Evolutionary conservation across 176 grass and related monocot species (phyloP).

Genomic region (Canna indica): DNA sequence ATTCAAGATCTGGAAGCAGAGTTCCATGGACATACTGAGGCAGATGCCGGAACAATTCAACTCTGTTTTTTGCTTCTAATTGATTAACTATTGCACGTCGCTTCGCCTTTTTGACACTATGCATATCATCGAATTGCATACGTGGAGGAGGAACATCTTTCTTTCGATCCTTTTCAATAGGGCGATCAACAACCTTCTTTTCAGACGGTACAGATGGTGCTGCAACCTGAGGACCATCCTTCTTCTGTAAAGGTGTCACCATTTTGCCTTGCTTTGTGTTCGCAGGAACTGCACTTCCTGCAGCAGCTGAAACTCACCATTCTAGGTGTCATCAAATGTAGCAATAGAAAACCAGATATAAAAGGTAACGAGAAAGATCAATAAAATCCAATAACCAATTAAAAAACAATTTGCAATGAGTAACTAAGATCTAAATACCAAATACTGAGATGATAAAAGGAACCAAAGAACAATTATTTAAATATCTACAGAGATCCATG

Average conservation of each 20-base stretch:
- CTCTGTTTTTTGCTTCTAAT: conserved; percentile 52
- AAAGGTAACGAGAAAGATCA: too few species aligned
- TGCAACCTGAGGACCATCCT: conserved; percentile 33
- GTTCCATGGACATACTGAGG: conserved; percentile 65
- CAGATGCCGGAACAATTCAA: conserved; percentile 63
- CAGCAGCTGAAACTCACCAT: conserved; percentile 21
- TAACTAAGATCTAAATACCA: too few species aligned
- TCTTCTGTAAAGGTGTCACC: conserved; percentile 34
- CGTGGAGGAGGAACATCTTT: conserved; percentile 44
- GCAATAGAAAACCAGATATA: neutral
- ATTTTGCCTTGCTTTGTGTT: conserved; percentile 39
- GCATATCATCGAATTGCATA: conserved; percentile 65
- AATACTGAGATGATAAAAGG: too few species aligned
- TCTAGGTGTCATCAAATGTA: conserved; percentile 12
- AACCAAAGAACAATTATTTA: too few species aligned
- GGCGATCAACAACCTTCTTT: conserved; percentile 30
- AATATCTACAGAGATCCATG: too few species aligned
- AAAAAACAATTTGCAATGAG: too few species aligned
- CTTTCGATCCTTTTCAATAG: conserved; percentile 42
- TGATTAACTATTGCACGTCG: conserved; percentile 42
- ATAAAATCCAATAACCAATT: too few species aligned
- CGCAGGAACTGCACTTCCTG: conserved; percentile 19
- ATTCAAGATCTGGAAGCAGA: conserved; percentile 64
- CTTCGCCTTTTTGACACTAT: conserved; percentile 47
- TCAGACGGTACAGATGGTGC: conserved; percentile 29